phyloP scores from a whole-genome alignment of 2,329 filamentous ascomycete genomes.

The Epichloe gansuensis region DNA sequence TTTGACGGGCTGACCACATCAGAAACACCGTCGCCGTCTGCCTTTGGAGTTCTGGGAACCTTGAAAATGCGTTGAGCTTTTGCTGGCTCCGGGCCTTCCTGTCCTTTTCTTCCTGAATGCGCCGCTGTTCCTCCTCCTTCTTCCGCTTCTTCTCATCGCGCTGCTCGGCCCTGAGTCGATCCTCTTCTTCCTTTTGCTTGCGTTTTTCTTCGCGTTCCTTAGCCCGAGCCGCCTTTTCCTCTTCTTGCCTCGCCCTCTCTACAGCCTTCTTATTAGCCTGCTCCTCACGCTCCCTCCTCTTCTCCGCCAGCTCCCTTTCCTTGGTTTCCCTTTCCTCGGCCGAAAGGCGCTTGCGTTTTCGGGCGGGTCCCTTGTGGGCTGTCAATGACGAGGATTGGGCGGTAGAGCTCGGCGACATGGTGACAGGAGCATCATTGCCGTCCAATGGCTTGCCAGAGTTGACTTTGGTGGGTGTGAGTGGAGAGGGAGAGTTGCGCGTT shows the following conservation, averaged over 20 bases:
- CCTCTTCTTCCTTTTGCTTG: constrained; percentile 31
- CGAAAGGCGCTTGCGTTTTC: constrained; percentile 33
- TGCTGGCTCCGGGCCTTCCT: constrained; percentile 38
- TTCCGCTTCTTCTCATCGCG: constrained; percentile 34
- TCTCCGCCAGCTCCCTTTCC: constrained; percentile 17
- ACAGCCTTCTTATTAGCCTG: constrained; percentile 16
- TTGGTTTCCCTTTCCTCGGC: constrained; percentile 21
- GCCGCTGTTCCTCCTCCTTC: constrained; percentile 35
- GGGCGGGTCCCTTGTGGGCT: constrained; percentile 14
- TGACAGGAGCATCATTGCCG: constrained; percentile 7
- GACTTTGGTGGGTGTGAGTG: constrained; percentile 20
- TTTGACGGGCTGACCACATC: constrained; percentile 19
- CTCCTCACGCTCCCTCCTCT: constrained; percentile 24
- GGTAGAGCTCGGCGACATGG: neutral
- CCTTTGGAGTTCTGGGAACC: constrained; percentile 27
- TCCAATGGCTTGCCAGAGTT: constrained; percentile 3
- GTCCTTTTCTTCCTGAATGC: constrained; percentile 30
- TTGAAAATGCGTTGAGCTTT: constrained; percentile 35
- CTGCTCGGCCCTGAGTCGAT: constrained; percentile 27
- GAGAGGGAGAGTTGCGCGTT: constrained; percentile 23
- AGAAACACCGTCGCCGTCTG: constrained; percentile 18
- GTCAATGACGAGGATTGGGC: neutral
- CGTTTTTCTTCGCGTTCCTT: constrained; percentile 29
- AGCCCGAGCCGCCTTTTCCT: constrained; percentile 25
- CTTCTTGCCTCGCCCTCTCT: constrained; percentile 22